A percentile compares a stretch with the other conserved stretches of the same genome.
Conservation (phyloP, 2,329 filamentous ascomycete genomes). For the Xylaria sp. region DNA sequence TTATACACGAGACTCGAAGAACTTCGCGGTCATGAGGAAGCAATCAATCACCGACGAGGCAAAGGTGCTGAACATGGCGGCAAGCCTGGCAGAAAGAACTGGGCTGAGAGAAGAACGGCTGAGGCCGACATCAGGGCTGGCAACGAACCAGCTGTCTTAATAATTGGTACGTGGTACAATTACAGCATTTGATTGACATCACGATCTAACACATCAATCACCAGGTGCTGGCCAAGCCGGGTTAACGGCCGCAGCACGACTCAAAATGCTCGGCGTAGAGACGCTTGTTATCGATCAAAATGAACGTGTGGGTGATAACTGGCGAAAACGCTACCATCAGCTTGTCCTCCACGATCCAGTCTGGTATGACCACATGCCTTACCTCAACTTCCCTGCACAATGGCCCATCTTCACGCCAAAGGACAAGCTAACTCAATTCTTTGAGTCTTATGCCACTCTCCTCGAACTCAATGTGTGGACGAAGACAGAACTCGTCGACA, state of each 20-base stretch:
- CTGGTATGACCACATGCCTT: constrained; percentile 62
- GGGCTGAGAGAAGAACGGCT: constrained; percentile 52
- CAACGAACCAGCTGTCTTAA: constrained; percentile 48
- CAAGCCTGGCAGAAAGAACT: constrained; percentile 53
- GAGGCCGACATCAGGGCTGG: constrained; percentile 52
- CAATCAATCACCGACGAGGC: constrained; percentile 45
- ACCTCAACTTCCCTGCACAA: constrained; percentile 61
- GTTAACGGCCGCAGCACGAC: constrained; percentile 55
- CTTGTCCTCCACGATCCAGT: constrained; percentile 68
- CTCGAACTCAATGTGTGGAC: constrained; percentile 70
- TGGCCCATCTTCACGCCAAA: constrained; percentile 72
- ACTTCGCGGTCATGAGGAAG: constrained; percentile 52
- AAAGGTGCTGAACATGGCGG: constrained; percentile 55
- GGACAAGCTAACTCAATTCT: constrained; percentile 68
- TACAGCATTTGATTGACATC: neutral
- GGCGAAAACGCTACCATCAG: constrained; percentile 61
- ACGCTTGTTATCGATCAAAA: constrained; percentile 59
- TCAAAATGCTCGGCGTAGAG: constrained; percentile 60
- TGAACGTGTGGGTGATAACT: constrained; percentile 61
- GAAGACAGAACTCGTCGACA: constrained; percentile 50
- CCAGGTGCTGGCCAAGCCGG: constrained; percentile 63
- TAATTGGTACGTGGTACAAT: constrained; percentile 1
- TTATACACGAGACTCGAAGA: constrained; percentile 57
- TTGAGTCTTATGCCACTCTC: constrained; percentile 63
- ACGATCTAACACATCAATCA: constrained; percentile 48